Base-by-base conservation (phyloP, 108 stramenopile genomes). In the Skeletonema tropicum region DNA sequence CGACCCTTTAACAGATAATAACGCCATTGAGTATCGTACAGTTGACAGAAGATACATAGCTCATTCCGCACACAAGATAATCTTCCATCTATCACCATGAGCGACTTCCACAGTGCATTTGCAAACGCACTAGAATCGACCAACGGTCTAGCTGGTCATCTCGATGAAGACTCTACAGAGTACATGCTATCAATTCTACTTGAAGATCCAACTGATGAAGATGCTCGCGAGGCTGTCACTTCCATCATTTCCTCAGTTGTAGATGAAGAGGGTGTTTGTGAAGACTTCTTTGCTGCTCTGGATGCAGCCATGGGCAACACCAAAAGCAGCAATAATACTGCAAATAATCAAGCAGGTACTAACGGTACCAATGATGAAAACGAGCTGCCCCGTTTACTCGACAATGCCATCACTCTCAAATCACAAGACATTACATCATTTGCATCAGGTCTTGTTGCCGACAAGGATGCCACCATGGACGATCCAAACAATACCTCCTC, bases 131-230 rank as follows among this genome's bases (percentile, higher is more conserved):
- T 80, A 23, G 61, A 68, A 2, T 73, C 71, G 1, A 70, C 70
- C 0, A 15, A 52, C 9, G 32, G 67, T 38, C 79, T 80, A 61
- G 62, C 79, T 38, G 7, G n/a, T 2, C 72, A 80, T 62, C 78
- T 88, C 19, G 90, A 91, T 75, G 85, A 89, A 60, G 90, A 91
- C 76, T 75, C 86, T 0, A 69, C 73, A 19, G 87, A 87, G 64
- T 91, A 91, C 67, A 83, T 91, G 57, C 57, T 79, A 10, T 88
- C 88, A 19, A 70, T 88, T 29, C 60, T 91, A 13, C 60, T 71
- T 9, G 88, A 87, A 32, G 85, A 88, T 57, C 86, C 84, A 11
- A 41, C 67, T 15, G 88, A 87, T 75, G 85, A 87, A 26, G 88
- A 91, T 64, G 82, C 87, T 15, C 66, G 86, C 31, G 88, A 87